Base-by-base conservation (phyloP, 768 basidiomycete species). In the Tricholoma sp. region DNA sequence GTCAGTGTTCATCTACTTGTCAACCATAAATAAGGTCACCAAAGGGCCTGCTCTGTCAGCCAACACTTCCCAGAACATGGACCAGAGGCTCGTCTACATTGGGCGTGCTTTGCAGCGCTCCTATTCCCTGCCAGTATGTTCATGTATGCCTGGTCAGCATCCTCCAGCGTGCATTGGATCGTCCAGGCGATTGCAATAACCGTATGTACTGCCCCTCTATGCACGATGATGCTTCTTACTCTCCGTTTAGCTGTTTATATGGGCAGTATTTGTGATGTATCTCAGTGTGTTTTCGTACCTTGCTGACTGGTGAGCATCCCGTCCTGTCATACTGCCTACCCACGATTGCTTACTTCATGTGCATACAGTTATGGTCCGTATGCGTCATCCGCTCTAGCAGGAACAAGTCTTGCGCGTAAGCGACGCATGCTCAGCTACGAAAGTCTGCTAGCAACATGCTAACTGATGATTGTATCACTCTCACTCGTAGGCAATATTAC, bases 121-220 rank as follows among this genome's bases (percentile, higher is more conserved):
- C 63, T 83, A 13, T 72, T 85, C 47, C 85, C 86, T 0, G 60
- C 67, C 0, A 80, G 79, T 17, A 84, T 87, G 79, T 80, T 89
- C 68, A 82, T 89, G 33, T 91, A 85, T 60, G 87, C 84, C 0
- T 89, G 86, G 83, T 82, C 84, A 2, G 80, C 83, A 11, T 80
- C 73, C 56, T 53, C 76, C 0, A 61, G 60, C 12, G 74, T 89
- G 2, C 78, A 76, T 54, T 91, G 89, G 88, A 80, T 86, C 36
- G 81, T 70, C 0, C 75, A 80, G n/a, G 74, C 74, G 18, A 76
- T 88, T 34, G 86, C 80, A 6, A 76, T 87, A 15, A 66, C 63
- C 2, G 73, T 74, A 63, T 8, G 70, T 4, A 24, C 24, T 24
- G 24, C 4, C 1, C 24, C 24, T 24, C 24, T 24, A 24, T 24